Percentiles rank a stretch among this genome's conserved stretches.
phyloP scores from a whole-genome alignment of 306 rosid genomes.

The Biancaea sappan region DNA sequence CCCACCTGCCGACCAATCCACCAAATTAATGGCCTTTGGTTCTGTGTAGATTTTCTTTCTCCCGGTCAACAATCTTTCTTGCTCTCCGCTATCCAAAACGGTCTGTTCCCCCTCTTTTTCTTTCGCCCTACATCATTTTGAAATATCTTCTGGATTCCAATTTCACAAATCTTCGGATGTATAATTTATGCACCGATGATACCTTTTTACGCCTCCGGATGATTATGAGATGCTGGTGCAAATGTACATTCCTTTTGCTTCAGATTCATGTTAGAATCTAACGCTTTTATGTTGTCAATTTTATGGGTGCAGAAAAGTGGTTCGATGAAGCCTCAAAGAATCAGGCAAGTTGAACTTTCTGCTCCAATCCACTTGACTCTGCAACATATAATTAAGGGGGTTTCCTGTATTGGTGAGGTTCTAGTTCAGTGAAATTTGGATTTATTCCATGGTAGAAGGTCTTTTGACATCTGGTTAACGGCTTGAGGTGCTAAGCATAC shows the following conservation, averaged over 20 bases:
- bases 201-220: neutral
- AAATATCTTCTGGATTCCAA: neutral
- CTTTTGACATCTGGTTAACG: neutral
- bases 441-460: neutral
- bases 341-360: slow-evolving; percentile 44
- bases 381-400: neutral
- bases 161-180: neutral
- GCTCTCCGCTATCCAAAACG: slow-evolving; percentile 58
- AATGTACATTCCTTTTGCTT: neutral
- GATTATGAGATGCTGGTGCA: neutral
- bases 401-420: neutral
- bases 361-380: neutral
- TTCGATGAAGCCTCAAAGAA: slow-evolving; percentile 56
- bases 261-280: slow-evolving; percentile 4
- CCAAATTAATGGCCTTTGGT: slow-evolving; percentile 67
- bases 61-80: slow-evolving; percentile 47
- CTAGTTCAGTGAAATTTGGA: neutral
- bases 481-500: neutral
- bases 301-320: slow-evolving; percentile 63
- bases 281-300: neutral
- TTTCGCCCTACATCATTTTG: neutral
- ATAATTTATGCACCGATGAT: neutral
- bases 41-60: slow-evolving; percentile 60
- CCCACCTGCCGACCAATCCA: slow-evolving; percentile 44
- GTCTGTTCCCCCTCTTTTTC: slow-evolving; percentile 29